Percentiles rank a stretch among this genome's conserved stretches.
These are phyloP conservation scores for Diplodia corticola DNA, from an alignment of 2,329 filamentous ascomycete genomes.

Conservation along the genomic window DNA sequence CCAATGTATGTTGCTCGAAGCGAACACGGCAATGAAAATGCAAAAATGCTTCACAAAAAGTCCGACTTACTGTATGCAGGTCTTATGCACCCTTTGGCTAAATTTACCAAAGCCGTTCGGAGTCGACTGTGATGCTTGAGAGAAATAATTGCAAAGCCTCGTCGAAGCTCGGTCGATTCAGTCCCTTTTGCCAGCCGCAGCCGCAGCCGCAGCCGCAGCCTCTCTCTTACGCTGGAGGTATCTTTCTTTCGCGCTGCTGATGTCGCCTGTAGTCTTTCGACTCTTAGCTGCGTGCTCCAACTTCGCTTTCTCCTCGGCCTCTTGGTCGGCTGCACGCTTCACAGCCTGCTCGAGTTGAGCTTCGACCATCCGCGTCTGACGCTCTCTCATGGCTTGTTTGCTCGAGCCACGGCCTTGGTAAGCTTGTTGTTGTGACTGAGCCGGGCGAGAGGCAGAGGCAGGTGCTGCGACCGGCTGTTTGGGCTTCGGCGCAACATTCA, in stretches of 20 bases:
- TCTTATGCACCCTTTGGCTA: background rate
- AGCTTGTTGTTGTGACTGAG: constrained; percentile 26
- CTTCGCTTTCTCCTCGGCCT: constrained; percentile 65
- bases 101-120: background rate
- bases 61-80: background rate
- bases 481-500: constrained; percentile 70
- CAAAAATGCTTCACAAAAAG: background rate
- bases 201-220: constrained; percentile 59
- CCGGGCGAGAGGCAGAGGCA: constrained; percentile 27
- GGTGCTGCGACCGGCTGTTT: constrained; percentile 45
- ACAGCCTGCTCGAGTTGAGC: constrained; percentile 72
- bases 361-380: constrained; percentile 77
- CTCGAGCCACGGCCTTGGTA: constrained; percentile 43
- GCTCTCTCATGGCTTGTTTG: constrained; percentile 69
- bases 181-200: constrained; percentile 7
- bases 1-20: background rate
- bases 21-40: too few species aligned
- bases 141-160: background rate
- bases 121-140: background rate
- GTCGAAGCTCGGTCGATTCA: background rate
- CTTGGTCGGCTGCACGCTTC: constrained; percentile 69
- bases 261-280: constrained; percentile 73
- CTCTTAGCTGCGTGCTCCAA: constrained; percentile 70
- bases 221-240: constrained; percentile 77
- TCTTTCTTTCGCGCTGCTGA: constrained; percentile 75